Evolutionary conservation across 106 monocot species (phyloP).

Genomic region (Iris macrosiphon): DNA sequence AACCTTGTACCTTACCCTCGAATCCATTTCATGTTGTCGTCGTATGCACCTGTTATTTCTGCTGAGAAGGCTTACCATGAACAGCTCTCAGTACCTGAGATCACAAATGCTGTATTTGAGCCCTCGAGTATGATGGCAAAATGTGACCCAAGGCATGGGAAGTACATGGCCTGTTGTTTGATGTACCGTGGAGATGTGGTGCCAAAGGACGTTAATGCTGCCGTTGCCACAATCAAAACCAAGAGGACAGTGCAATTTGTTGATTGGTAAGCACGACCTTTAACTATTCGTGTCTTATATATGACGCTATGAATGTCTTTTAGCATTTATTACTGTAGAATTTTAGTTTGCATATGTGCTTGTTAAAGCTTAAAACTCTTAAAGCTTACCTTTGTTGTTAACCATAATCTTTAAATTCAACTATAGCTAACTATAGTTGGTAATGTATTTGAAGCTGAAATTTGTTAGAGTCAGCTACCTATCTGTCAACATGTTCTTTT

Average conservation of each 20-base stretch:
- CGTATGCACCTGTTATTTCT: slow-evolving; percentile 39
- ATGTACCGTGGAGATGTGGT: slow-evolving; percentile 52
- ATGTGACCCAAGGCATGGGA: slow-evolving; percentile 36
- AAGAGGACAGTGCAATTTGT: slow-evolving; percentile 36
- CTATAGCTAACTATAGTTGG: no score
- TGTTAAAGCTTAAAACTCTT: no score
- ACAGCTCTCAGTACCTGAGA: slow-evolving; percentile 30
- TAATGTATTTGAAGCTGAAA: no score
- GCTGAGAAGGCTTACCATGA: slow-evolving; percentile 33
- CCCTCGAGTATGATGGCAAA: slow-evolving; percentile 38
- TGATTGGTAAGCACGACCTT: slow-evolving; percentile 27
- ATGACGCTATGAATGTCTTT: no score
- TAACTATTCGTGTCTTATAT: background rate
- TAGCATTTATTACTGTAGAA: no score
- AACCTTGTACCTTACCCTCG: slow-evolving; percentile 38
- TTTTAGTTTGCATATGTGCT: no score
- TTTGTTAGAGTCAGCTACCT: no score
- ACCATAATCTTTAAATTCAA: no score
- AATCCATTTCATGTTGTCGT: slow-evolving; percentile 43
- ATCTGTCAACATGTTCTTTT: no score
- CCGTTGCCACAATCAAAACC: slow-evolving; percentile 32
- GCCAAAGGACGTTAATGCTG: slow-evolving; percentile 41
- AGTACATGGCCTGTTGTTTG: slow-evolving; percentile 42
- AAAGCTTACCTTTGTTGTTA: no score
- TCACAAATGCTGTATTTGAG: slow-evolving; percentile 35